phyloP scores from a whole-genome alignment of 192 early-diverging fungal species.

The Jimgerdemannia lactiflua region DNA sequence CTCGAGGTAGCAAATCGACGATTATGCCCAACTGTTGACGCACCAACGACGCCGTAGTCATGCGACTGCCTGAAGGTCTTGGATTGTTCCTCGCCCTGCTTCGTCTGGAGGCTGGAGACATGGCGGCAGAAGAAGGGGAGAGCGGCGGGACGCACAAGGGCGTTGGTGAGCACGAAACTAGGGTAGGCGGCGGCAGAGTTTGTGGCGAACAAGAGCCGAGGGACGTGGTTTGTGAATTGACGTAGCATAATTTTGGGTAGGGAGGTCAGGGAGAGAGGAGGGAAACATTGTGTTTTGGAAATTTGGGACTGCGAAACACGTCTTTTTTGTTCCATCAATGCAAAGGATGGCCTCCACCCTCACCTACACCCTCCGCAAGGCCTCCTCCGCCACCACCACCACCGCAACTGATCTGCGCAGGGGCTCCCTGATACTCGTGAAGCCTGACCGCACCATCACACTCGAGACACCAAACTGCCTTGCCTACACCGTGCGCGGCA shows the following conservation, averaged over 20 bases:
- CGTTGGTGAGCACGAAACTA: no score
- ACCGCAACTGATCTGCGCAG: conserved; percentile 2
- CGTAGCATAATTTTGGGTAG: no score
- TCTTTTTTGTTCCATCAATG: not conserved
- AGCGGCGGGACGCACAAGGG: no score
- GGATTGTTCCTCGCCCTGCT: no score
- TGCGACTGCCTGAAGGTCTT: no score
- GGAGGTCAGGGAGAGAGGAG: no score
- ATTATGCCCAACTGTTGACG: not conserved
- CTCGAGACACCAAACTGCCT: conserved; percentile 51
- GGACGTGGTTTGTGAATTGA: no score
- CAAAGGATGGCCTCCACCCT: not conserved
- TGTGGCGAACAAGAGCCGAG: no score
- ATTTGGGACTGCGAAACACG: not conserved
- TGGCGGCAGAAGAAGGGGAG: no score
- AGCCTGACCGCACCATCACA: conserved; percentile 10
- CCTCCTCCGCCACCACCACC: not conserved
- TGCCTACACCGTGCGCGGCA: conserved; percentile 45
- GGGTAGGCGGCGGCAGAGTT: no score
- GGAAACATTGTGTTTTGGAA: not conserved
- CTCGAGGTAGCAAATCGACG: not conserved
- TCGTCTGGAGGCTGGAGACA: no score
- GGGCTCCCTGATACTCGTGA: conserved; percentile 22
- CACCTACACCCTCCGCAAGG: conserved; percentile 1
- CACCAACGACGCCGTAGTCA: no score